Evolutionary conservation across 2,329 filamentous ascomycete species (phyloP), one percentile per base, ranked within the genome.

Genomic region (Zymoseptoria pseudotritici): DNA sequence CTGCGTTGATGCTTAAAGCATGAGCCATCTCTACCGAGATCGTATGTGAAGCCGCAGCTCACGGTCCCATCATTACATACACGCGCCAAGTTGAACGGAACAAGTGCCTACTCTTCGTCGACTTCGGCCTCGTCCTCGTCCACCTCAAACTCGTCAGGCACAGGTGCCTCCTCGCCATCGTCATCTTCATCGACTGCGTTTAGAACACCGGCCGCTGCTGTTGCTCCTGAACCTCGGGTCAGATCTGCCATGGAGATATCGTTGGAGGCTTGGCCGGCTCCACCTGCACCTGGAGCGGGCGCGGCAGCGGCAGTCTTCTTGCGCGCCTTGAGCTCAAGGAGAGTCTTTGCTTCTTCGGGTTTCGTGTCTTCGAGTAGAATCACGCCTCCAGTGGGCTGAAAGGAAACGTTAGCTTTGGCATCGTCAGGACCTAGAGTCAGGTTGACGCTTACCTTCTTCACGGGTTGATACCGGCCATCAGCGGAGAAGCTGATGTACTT

Each of bases 401-500:
- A 20, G 7, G 17, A 13, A 54, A 9, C 50, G 72, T 85, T 76
- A 84, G 79, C 60, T 54, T 52, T 31, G 19, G 53, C 20, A 17
- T 24, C 24, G 2, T 2, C 6, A 21, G 10, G 17, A 19, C 19
- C 1, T 22, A 21, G 22, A 26, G 21, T 17, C 52, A 53, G 52
- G 20, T 9, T 22, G n/a, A 31, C 68, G 75, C 81, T 74, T 78
- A 93, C 90, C 85, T 96, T 87, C 79, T 90, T 90, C 64, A 97
- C 92, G 42, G 94, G 93, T 81, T 89, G 90, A 77, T 97, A 99
- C 68, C 95, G 87, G 20, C 71, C 73, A 53, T 90, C 89, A 64
- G 90, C 84, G 54, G 90, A 86, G 81, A 99, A 96, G 75, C 86
- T 96, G 71, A 99, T 90, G 75, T 93, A 97, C 80, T 96, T 96